phyloP scores from a whole-genome alignment of 139 green algal species.

The Coelastrella sp. region DNA sequence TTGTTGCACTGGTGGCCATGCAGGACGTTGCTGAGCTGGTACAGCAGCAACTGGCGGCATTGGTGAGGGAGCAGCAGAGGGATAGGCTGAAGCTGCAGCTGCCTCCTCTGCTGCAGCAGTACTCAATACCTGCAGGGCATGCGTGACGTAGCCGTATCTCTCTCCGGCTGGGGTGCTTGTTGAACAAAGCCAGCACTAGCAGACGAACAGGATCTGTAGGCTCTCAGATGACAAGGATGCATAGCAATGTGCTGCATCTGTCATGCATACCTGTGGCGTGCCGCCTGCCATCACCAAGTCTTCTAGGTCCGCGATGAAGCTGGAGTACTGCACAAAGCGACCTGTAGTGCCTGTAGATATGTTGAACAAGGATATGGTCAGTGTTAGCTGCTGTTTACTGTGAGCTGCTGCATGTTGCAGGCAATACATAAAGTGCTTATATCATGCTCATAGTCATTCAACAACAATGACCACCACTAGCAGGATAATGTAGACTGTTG shows the following conservation, averaged over 20 bases:
- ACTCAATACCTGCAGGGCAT: constrained; percentile 5
- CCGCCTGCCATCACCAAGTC: neutral
- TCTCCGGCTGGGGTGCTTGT: no score
- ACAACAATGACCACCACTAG: no score
- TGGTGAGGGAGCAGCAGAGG: constrained; percentile 4
- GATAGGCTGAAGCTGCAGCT: constrained; percentile 31
- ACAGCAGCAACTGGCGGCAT: neutral
- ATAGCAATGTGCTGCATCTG: neutral
- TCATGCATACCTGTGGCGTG: neutral
- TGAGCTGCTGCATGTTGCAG: no score
- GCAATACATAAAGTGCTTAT: no score
- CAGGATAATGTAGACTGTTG: no score
- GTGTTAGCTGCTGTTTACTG: no score
- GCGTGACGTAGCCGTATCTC: no score
- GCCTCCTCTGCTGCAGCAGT: constrained; percentile 1
- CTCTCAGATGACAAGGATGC: no score
- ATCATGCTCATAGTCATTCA: no score
- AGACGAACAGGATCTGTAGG: no score
- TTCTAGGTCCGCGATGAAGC: constrained; percentile 39
- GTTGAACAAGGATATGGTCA: no score
- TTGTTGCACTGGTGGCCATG: neutral
- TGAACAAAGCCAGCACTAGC: no score
- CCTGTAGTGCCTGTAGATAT: constrained; percentile 35
- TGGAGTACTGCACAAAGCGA: constrained; percentile 45
- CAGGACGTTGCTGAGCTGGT: neutral